Percentiles rank a stretch among this genome's conserved stretches.
These are phyloP conservation scores for Thelonectria olida DNA, from an alignment of 2,329 filamentous ascomycete species.

Conservation along the genomic window DNA sequence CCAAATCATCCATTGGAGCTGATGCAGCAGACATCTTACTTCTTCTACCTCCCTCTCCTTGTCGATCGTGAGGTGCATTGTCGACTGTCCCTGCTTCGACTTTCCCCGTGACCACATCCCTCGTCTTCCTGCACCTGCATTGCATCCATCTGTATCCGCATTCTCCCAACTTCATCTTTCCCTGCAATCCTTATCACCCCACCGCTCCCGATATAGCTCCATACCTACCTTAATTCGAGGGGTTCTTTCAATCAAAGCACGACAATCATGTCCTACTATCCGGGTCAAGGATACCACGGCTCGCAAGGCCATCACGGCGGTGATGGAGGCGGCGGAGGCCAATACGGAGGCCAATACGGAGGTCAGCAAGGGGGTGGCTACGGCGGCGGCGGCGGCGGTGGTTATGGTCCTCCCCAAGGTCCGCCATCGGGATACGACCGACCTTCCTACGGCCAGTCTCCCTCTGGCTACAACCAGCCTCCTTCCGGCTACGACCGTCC, in stretches of 20 bases:
- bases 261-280: slow-evolving; percentile 50
- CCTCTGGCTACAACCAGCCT: too few species aligned
- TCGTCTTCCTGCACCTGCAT: slow-evolving; percentile 2
- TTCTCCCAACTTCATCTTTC: background rate
- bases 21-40: background rate
- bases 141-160: background rate
- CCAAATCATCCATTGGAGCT: too few species aligned
- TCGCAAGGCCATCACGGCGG: slow-evolving; percentile 42
- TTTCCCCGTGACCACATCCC: background rate
- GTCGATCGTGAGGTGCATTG: slow-evolving; percentile 6
- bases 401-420: slow-evolving; percentile 40
- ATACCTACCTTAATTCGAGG: background rate
- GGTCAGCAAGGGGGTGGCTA: slow-evolving; percentile 8
- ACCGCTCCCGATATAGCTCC: background rate
- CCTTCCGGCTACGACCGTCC: too few species aligned
- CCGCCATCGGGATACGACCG: slow-evolving; percentile 41
- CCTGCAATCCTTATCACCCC: background rate
- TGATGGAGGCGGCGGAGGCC: slow-evolving; percentile 12
- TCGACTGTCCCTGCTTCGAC: background rate
- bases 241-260: background rate
- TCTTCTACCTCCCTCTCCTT: background rate
- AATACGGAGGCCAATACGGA: slow-evolving; percentile 31
- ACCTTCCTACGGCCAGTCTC: too few species aligned
- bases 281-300: slow-evolving; percentile 53
- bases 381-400: slow-evolving; percentile 32